A percentile compares a stretch with the other conserved stretches of the same genome.
These are phyloP conservation scores for Podospora bellae-mahoneyi DNA, from an alignment of 495 filamentous ascomycete species.

Conservation along the genomic window DNA sequence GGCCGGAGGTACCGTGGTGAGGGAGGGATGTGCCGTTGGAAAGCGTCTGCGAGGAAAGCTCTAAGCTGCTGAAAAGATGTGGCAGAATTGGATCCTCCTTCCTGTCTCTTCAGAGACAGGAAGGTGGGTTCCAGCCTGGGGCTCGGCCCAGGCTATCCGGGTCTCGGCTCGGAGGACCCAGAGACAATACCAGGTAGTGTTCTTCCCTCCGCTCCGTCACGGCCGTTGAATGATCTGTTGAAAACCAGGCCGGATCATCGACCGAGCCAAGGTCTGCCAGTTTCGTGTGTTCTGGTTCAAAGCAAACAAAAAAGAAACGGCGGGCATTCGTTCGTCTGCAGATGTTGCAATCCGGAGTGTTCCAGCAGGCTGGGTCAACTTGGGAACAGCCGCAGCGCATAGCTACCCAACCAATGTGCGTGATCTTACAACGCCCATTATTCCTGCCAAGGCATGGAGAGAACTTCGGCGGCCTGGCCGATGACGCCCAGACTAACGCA, in stretches of 20 bases:
- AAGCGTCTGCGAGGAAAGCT: neutral
- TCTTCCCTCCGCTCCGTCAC: neutral
- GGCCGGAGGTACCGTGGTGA: neutral
- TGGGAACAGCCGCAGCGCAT: slow-evolving; percentile 3
- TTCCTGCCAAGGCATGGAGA: slow-evolving; percentile 7
- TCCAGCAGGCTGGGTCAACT: slow-evolving; percentile 4
- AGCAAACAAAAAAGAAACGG: neutral
- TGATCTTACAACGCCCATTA: neutral
- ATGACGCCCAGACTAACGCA: neutral
- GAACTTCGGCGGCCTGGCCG: slow-evolving; percentile 4
- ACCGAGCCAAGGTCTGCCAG: neutral
- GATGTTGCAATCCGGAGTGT: neutral
- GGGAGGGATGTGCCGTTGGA: neutral
- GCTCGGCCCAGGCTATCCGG: neutral
- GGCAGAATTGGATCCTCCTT: neutral
- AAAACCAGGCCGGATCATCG: neutral
- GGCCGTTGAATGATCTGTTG: neutral
- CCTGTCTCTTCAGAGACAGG: neutral
- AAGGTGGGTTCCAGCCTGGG: neutral
- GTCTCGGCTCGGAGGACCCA: slow-evolving; percentile 4
- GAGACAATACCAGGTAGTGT: neutral
- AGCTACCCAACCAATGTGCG: slow-evolving; percentile 5
- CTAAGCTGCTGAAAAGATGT: neutral
- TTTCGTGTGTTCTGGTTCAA: neutral
- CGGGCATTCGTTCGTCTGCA: neutral